phyloP scores from a whole-genome alignment of 148 eudicot genomes.

The Limonium bicolor region DNA sequence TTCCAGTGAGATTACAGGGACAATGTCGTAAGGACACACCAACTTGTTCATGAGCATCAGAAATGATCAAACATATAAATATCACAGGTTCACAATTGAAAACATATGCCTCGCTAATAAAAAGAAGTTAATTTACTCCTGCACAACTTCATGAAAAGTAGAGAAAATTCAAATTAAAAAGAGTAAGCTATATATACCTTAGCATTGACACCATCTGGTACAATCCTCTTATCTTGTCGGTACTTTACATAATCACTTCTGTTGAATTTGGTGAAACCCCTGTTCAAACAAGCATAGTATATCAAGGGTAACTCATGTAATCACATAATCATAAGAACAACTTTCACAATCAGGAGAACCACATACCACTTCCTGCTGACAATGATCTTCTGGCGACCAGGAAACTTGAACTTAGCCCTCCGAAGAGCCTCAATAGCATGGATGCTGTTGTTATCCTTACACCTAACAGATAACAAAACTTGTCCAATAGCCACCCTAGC shows the following conservation, averaged over 20 bases:
- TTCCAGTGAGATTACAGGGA: background rate
- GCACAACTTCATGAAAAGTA: too few species aligned
- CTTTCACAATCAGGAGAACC: background rate
- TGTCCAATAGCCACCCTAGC: constrained; percentile 54
- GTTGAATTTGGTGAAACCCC: constrained; percentile 38
- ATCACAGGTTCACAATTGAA: background rate
- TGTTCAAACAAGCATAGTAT: constrained; percentile 1
- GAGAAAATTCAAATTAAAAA: too few species aligned
- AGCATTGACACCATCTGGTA: constrained; percentile 35
- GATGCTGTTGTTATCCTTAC: constrained; percentile 28
- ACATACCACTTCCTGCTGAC: constrained; percentile 44
- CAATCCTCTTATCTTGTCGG: constrained; percentile 29
- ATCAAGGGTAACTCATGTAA: background rate
- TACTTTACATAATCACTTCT: constrained; percentile 27
- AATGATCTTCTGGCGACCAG: constrained; percentile 51
- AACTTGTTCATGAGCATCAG: too few species aligned
- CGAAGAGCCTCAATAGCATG: constrained; percentile 45
- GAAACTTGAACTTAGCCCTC: constrained; percentile 47
- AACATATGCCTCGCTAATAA: background rate
- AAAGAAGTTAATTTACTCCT: too few species aligned
- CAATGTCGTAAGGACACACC: too few species aligned
- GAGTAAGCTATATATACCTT: too few species aligned
- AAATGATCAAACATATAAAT: background rate
- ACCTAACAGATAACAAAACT: constrained; percentile 43
- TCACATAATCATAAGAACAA: background rate